Conservation (phyloP, 2,329 filamentous ascomycete species). For the Trichoderma sp. region DNA sequence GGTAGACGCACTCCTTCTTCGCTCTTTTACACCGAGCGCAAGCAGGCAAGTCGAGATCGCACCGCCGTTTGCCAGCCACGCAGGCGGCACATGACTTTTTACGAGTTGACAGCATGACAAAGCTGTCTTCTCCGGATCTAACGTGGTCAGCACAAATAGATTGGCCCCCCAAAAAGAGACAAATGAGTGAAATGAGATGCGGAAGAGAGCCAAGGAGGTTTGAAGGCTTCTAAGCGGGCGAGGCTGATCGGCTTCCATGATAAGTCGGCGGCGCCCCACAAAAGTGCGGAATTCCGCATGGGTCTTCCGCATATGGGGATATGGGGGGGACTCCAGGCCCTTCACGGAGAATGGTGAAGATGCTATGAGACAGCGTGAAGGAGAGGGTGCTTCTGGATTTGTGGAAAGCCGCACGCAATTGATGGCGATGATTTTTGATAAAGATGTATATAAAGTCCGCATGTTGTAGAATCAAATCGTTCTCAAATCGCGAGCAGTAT, state of each 20-base stretch:
- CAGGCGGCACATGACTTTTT: constrained; percentile 22
- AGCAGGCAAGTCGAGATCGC: constrained; percentile 15
- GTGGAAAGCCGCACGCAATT: background rate
- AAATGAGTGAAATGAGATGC: background rate
- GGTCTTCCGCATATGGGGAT: constrained; percentile 19
- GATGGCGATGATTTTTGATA: background rate
- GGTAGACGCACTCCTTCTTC: constrained; percentile 10
- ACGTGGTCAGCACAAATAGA: background rate
- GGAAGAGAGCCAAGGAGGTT: background rate
- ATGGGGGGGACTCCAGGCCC: constrained; percentile 17
- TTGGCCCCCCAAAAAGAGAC: background rate
- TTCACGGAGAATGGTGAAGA: background rate
- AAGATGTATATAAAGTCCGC: background rate
- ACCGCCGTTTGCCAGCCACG: constrained; percentile 21
- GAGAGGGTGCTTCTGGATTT: background rate
- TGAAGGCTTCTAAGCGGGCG: background rate
- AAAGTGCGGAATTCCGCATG: constrained; percentile 22
- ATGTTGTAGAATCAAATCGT: background rate
- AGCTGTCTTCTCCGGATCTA: background rate
- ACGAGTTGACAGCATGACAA: constrained; percentile 6
- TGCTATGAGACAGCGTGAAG: background rate
- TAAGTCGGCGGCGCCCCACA: background rate
- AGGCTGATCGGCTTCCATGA: background rate
- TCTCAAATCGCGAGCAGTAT: background rate
- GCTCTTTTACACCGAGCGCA: constrained; percentile 10